Percentiles rank a stretch among this genome's conserved stretches.
Evolutionary conservation across 805 yeast genomes (phyloP).

Genomic region (Lachancea quebecensis): DNA sequence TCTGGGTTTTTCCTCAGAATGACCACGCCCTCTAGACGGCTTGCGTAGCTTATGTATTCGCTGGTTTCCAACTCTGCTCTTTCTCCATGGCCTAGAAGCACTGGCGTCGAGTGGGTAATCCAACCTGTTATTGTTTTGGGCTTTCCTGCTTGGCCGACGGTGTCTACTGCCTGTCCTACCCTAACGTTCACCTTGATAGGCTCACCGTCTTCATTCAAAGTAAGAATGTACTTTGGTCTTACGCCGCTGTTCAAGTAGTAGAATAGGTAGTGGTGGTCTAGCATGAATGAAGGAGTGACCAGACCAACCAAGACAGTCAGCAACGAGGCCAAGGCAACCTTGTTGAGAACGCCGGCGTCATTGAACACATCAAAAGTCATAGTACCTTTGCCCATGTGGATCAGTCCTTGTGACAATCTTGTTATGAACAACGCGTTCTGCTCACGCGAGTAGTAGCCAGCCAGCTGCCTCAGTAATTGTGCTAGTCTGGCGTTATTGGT

Average conservation of each 20-base stretch:
- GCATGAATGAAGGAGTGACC: slow-evolving; percentile 79
- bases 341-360: slow-evolving; percentile 80
- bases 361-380: slow-evolving; percentile 82
- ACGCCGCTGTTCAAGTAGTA: slow-evolving; percentile 83
- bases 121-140: slow-evolving; percentile 99
- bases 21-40: slow-evolving; percentile 87
- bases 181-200: slow-evolving; percentile 94
- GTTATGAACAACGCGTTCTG: slow-evolving; percentile 88
- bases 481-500: slow-evolving; percentile 97
- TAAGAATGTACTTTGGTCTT: slow-evolving; percentile 86
- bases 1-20: slow-evolving; percentile 89
- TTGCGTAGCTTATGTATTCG: slow-evolving; percentile 77
- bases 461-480: slow-evolving; percentile 88
- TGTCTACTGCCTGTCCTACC: slow-evolving; percentile 98
- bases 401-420: slow-evolving; percentile 88
- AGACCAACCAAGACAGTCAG: slow-evolving; percentile 78
- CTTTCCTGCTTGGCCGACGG: slow-evolving; percentile 98
- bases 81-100: slow-evolving; percentile 85
- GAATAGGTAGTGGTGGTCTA: slow-evolving; percentile 75
- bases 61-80: slow-evolving; percentile 90
- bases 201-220: slow-evolving; percentile 84
- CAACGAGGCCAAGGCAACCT: slow-evolving; percentile 83
- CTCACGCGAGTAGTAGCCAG: slow-evolving; percentile 85
- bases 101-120: slow-evolving; percentile 99
- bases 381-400: slow-evolving; percentile 96